Evolutionary conservation across 495 filamentous ascomycete genomes (phyloP).

Genomic region (Xylaria castorea): DNA sequence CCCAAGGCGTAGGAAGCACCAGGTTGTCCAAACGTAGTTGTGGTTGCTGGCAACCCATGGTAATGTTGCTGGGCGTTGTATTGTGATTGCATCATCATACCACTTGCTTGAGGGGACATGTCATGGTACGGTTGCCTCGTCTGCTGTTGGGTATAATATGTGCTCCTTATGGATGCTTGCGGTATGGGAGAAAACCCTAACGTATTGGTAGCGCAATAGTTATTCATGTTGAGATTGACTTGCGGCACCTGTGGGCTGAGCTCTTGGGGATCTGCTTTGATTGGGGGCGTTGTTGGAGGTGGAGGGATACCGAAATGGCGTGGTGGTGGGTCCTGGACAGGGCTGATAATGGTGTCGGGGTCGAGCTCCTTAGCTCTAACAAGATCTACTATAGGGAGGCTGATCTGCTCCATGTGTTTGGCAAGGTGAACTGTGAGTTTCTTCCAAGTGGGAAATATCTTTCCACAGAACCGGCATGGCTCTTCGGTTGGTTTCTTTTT

Average conservation of each 20-base stretch:
- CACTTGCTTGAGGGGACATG: constrained; percentile 28
- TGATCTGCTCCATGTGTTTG: constrained; percentile 96
- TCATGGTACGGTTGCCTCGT: constrained; percentile 28
- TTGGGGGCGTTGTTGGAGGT: constrained; percentile 42
- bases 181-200: constrained; percentile 25
- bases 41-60: constrained; percentile 32
- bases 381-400: constrained; percentile 81
- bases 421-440: constrained; percentile 92
- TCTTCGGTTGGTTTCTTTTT: constrained; percentile 72
- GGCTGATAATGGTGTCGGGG: constrained; percentile 67
- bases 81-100: constrained; percentile 34
- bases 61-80: constrained; percentile 38
- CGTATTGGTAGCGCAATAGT: constrained; percentile 24
- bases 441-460: constrained; percentile 85
- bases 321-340: constrained; percentile 61
- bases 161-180: constrained; percentile 28
- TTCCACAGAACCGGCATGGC: constrained; percentile 89
- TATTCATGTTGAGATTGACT: constrained; percentile 28
- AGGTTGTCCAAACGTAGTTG: constrained; percentile 28
- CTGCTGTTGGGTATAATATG: constrained; percentile 33
- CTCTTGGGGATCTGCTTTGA: constrained; percentile 42
- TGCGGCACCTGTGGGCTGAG: constrained; percentile 28
- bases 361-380: constrained; percentile 66
- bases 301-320: constrained; percentile 41
- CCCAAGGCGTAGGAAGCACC: constrained; percentile 23